Evolutionary conservation across 129 eudicot genomes (phyloP), one percentile per base, ranked within the genome.

Genomic region (Tagetes patula): DNA sequence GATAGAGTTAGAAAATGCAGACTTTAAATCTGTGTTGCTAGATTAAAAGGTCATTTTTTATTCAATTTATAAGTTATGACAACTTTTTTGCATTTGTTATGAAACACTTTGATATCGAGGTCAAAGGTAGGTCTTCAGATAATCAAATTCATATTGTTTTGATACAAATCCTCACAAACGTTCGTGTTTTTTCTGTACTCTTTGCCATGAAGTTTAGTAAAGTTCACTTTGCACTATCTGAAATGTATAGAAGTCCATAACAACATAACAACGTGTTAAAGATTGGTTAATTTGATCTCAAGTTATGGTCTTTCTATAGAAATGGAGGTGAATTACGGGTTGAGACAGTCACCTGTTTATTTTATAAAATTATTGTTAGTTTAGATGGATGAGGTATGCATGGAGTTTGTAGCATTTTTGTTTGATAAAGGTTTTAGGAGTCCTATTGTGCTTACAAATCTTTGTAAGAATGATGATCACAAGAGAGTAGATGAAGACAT

Each of bases 1-100:
- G n/a, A 6, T 49, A 48, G 33, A 50, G 60, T 50, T 68, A 34
- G 71, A 42, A 31, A 67, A 43, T 45, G 50, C 70, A 65, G 14
- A 2, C 36, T 41, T 50, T 65, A 39, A 42, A 41, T 39, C 34
- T 14, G 7, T 3, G 6, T 65, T 39, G 27, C 71, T 53, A 14
- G 39, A 70, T 14, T 38, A 12, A 39, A 27, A 53, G 66, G 65
- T 6, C 27, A 10, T 39, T 71, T 37, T 39, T 5, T 20, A 20
- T 20, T 20, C 27, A 20, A 20, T 20, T 2, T 39, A 14, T 33
- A 20, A 30, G 39, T 27, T 1, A 70, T 1, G 2, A 39, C 2
- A 8, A 13, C 43, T 4, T 60, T 60, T 40, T 55, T 71, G 40
- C 31, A 0, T 34, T 54, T 54, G 20, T 39, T 39, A 50, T 56